These are phyloP conservation scores for Phalaenopsis hybrid DNA, from an alignment of 116 monocot species.

Conservation along the genomic window DNA sequence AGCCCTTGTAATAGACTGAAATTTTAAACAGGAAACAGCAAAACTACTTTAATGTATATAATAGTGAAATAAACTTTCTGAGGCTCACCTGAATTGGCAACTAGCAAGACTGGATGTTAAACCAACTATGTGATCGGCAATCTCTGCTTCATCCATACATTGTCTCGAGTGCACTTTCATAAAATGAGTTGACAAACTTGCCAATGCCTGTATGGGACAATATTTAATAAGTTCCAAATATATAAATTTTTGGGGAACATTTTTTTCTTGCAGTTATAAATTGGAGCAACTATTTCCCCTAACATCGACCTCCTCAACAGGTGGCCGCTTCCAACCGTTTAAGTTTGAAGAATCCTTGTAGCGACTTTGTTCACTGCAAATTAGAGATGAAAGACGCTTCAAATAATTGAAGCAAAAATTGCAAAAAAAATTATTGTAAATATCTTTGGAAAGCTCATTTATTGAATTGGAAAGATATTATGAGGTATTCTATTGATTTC, in stretches of 20 bases:
- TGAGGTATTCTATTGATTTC: no score
- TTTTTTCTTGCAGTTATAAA: neutral
- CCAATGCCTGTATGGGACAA: slow-evolving; percentile 35
- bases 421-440: neutral
- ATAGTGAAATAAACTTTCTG: neutral
- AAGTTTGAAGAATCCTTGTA: slow-evolving; percentile 50
- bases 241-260: neutral
- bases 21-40: neutral
- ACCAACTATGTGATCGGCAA: slow-evolving; percentile 83
- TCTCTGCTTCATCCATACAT: slow-evolving; percentile 88
- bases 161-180: slow-evolving; percentile 70
- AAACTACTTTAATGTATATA: neutral
- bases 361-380: slow-evolving; percentile 65
- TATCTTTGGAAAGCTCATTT: no score
- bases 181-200: slow-evolving; percentile 63
- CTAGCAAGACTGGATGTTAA: slow-evolving; percentile 77
- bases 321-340: slow-evolving; percentile 51
- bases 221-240: neutral
- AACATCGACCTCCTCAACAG: slow-evolving; percentile 62
- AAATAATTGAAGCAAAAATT: neutral
- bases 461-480: no score
- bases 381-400: slow-evolving; percentile 3
- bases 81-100: slow-evolving; percentile 70
- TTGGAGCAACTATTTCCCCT: neutral
- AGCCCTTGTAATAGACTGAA: no score